Base-by-base conservation (phyloP, 1,284 basidiomycete species). In the Macrocystidia cucumis region DNA sequence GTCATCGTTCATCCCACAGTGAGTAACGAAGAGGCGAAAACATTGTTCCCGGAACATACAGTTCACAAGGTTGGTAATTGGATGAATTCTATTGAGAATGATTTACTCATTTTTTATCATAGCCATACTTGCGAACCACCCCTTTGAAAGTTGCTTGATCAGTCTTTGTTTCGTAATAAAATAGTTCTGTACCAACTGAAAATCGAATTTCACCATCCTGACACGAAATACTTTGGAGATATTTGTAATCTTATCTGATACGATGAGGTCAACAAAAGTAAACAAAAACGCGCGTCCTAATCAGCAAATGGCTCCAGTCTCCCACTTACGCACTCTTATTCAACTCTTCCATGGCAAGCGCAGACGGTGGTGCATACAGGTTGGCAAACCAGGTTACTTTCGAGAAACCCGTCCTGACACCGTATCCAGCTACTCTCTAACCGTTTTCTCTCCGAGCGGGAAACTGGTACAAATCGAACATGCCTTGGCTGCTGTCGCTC, bases 381-480 rank as follows among this genome's bases (percentile, higher is more conserved):
- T 75, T 48, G 9, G 12, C 17, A 14, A 14, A 34, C 21, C 43
- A 35, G 38, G 33, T 44, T 39, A 40, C 32, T 12, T 23, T 33
- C 42, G 33, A 38, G 42, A 22, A 29, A 36, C 27, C 37, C 43
- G 36, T 42, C 40, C 40, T 45, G 12, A 59, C 44, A 34, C 36
- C 39, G 32, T 34, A 26, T 42, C 13, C 55, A 98, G 93, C 57
- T 98, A 97, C 73, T 98, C 95, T 47, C 78, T 98, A 43, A 98
- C 95, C 12, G 96, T 96, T 50, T 98, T 98, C 78, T 97, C 92
- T 22, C 95, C 95, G 34, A 96, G 91, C 50, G 95, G 95, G 45
- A 97, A 96, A 72, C 78, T 98, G 38, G 91, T 96, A 38, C 96
- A 99, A 71, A 98, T 99, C 57, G 96, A 99, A 67, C 96, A 99